Conservation (phyloP, 2,329 filamentous ascomycete species). For the Colletotrichum viniferum region DNA sequence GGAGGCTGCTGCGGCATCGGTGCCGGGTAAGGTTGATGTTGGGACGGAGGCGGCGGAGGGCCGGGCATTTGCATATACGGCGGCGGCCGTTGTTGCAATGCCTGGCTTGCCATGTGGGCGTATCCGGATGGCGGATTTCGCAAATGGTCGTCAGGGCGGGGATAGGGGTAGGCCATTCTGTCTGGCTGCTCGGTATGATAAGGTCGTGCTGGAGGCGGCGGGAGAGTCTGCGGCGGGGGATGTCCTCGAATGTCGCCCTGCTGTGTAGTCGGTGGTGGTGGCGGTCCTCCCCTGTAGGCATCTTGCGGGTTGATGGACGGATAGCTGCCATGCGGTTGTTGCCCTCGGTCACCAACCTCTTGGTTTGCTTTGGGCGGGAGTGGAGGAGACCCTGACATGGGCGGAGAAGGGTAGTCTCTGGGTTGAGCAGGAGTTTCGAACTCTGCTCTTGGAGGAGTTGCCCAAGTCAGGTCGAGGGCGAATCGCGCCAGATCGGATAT, state of each 20-base stretch:
- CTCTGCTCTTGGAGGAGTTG: slow-evolving; percentile 50
- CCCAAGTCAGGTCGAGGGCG: slow-evolving; percentile 60
- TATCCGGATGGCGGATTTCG: slow-evolving; percentile 32
- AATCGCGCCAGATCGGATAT: slow-evolving; percentile 59
- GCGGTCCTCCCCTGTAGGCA: slow-evolving; percentile 48
- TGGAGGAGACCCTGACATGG: slow-evolving; percentile 74
- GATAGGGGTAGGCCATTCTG: slow-evolving; percentile 43
- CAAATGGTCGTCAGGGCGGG: slow-evolving; percentile 40
- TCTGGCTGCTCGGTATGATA: slow-evolving; percentile 44
- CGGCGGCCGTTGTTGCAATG: slow-evolving; percentile 21
- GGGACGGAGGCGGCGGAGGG: slow-evolving; percentile 31
- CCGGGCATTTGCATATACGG: slow-evolving; percentile 29
- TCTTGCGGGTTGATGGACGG: slow-evolving; percentile 49
- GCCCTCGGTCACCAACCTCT: slow-evolving; percentile 61
- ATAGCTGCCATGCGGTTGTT: slow-evolving; percentile 49
- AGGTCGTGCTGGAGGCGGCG: slow-evolving; percentile 36
- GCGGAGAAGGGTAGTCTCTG: slow-evolving; percentile 72
- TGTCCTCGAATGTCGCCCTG: slow-evolving; percentile 39
- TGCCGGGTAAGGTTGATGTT: slow-evolving; percentile 33
- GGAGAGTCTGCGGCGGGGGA: slow-evolving; percentile 24
- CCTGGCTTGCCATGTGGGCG: slow-evolving; percentile 16
- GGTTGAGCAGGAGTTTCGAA: slow-evolving; percentile 57
- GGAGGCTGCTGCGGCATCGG: slow-evolving; percentile 29
- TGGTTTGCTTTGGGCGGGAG: slow-evolving; percentile 62
- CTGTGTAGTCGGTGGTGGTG: slow-evolving; percentile 30